Evolutionary conservation across 1,284 basidiomycete species (phyloP), one percentile per base, ranked within the genome.

Genomic region (Heterobasidion parviporum): DNA sequence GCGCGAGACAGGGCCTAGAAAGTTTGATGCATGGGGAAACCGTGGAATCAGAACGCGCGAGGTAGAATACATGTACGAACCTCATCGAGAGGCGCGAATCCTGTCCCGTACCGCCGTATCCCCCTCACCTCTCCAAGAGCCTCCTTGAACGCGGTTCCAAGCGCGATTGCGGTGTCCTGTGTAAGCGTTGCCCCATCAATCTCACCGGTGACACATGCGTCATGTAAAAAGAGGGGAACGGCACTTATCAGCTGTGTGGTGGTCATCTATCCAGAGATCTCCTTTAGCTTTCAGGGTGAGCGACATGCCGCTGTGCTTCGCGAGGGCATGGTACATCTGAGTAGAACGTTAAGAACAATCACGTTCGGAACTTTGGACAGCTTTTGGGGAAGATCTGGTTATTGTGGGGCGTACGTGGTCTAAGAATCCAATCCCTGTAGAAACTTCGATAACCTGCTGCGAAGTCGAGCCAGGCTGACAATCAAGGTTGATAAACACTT

Each of bases 231-330:
- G 54, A 56, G 32, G 50, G 16, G 26, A 12, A 54, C 54, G 44
- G 32, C 61, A 82, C 87, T 82, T 80, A 90, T 94, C 94, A 79
- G 96, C 94, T 49, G 96, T 94, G 75, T 99, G 97, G 70, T 99
- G 97, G 74, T 99, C 97, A 72, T 99, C 97, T 60, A 99, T 98
- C 83, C 89, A 92, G 15, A 99, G 78, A 72, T 99, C 97, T 52
- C 97, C 97, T 65, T 91, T 85, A 72, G 94, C 98, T 64, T 89
- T 87, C 72, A 99, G 79, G 12, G 80, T 84, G 55, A 99, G 77
- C 0, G 92, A 94, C 83, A 95, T 89, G 60, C 92, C 92, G 10
- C 90, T 83, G 74, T 98, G 94, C 70, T 97, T 97, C 44, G 94
- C 94, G 5, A 98, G 80, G 1, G 94, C 94, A 62, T 92, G 86